Evolutionary conservation across 768 basidiomycete genomes (phyloP), one percentile per base, ranked within the genome.

Genomic region (Lentinus tigrinus): DNA sequence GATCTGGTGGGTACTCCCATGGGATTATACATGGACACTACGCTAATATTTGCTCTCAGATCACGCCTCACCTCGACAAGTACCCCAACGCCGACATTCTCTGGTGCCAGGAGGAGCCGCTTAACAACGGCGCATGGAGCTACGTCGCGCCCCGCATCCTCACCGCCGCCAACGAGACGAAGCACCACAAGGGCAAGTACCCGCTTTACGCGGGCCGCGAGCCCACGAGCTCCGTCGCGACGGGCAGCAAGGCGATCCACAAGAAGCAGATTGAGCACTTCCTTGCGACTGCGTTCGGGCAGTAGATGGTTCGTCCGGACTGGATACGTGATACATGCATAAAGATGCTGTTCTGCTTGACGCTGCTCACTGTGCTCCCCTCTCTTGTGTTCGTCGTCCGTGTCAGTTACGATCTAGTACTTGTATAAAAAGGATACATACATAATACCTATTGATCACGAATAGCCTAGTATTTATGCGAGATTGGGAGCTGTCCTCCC

Each of bases 61-160:
- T 98, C 63, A 94, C 91, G 23, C 91, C 95, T 26, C 93, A 98
- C 72, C 82, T 99, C 36, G 97, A 99, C 78, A 85, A 87, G 74
- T 98, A 97, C 78, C 93, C 96, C 67, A 96, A 98, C 71, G 94
- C 96, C 36, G 89, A 90, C 63, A 72, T 96, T 38, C 78, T 94
- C 46, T 98, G 96, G 95, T 93, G 90, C 68, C 95, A 97, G 78
- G 95, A 97, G 75, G 94, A 98, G 73, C 96, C 97, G 16, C 76
- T 98, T 64, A 99, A 99, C 80, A 95, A 94, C 67, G 97, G 97
- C 64, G 87, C 93, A 2, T 99, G 97, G 97, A 92, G 89, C 40
- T 97, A 99, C 69, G 86, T 97, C 58, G 95, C 91, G 24, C 91
- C 95, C 46, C 86, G 95, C 54, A 87, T 98, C 68, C 87, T 90